phyloP scores from a whole-genome alignment of 768 basidiomycete genomes.

The Peribolospora baueri region DNA sequence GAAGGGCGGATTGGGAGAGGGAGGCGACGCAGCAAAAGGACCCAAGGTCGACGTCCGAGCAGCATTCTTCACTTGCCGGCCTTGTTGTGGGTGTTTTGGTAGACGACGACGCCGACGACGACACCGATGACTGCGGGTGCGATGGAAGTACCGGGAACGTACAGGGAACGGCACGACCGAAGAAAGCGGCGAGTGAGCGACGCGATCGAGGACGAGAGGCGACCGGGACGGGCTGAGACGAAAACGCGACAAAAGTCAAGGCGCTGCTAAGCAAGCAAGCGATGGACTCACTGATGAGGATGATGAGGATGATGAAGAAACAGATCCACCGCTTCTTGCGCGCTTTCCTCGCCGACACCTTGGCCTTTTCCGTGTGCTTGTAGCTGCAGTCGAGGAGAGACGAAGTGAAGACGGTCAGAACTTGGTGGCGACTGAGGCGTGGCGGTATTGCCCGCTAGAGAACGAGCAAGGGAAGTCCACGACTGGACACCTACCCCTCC shows the following conservation, averaged over 20 bases:
- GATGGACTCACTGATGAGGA: conserved; percentile 24
- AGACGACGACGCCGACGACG: no score
- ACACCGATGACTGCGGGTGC: no score
- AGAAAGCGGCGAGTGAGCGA: no score
- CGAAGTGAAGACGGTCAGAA: not conserved
- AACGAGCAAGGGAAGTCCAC: not conserved
- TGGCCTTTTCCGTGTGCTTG: conserved; percentile 62
- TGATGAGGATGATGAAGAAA: conserved; percentile 39
- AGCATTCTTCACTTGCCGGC: no score
- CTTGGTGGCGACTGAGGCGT: not conserved
- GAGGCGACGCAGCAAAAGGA: no score
- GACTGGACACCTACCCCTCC: conserved; percentile 31
- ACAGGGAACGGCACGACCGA: no score
- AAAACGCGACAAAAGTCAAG: conserved; percentile 6
- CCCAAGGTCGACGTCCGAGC: no score
- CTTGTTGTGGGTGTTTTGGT: no score
- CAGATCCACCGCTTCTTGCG: conserved; percentile 96
- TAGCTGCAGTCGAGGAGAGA: conserved; percentile 27
- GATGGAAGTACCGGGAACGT: no score
- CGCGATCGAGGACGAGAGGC: no score
- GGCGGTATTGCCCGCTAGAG: not conserved
- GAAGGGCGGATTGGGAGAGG: no score
- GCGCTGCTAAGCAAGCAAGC: no score
- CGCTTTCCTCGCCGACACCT: conserved; percentile 60
- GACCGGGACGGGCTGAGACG: conserved; percentile 6